Evolutionary conservation across 495 filamentous ascomycete genomes (phyloP), one percentile per base, ranked within the genome.

Genomic region (Xeromyces bisporus): DNA sequence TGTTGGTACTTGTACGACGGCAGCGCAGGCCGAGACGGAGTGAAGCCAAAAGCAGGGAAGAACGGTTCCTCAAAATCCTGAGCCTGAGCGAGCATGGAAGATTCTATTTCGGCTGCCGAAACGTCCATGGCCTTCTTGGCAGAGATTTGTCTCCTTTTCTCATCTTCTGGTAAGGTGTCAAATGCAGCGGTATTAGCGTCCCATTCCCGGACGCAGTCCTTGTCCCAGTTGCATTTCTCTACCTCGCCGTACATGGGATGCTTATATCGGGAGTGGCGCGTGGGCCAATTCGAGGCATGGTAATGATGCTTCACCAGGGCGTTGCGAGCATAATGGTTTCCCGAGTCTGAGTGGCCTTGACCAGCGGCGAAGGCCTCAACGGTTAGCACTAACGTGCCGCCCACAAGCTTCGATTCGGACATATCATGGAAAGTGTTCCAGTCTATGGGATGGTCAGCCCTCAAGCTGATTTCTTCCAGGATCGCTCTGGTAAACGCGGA

Each of bases 221-320:
- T 48, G 33, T 69, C 58, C 71, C 70, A 76, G 47, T 75, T 74
- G 46, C 71, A 76, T 41, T 55, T 49, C 43, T 76, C 71, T 0
- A 76, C 70, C 51, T 72, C 66, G 30, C 67, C 70, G 40, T 69
- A 74, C 15, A 66, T 60, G 0, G 69, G 70, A 37, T 76, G 71
- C 27, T 47, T 65, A 45, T 58, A 72, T 31, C 71, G 63, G 3
- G 67, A 69, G 37, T 76, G 71, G 25, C 43, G 41, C 2, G 32
- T 62, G 24, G 66, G 70, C 72, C 72, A 77, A 33, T 60, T 59
- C 14, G 70, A 74, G 15, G 72, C 71, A 42, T 75, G 72, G 41
- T 71, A 76, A 48, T 73, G 69, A 42, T 77, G 71, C 38, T 62
- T 66, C 31, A 75, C 67, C n/a, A 73, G 49, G 7, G 69, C 71